A percentile compares a stretch with the other conserved stretches of the same genome.
phyloP scores from a whole-genome alignment of 306 rosid genomes.

The Acacia acuminata region DNA sequence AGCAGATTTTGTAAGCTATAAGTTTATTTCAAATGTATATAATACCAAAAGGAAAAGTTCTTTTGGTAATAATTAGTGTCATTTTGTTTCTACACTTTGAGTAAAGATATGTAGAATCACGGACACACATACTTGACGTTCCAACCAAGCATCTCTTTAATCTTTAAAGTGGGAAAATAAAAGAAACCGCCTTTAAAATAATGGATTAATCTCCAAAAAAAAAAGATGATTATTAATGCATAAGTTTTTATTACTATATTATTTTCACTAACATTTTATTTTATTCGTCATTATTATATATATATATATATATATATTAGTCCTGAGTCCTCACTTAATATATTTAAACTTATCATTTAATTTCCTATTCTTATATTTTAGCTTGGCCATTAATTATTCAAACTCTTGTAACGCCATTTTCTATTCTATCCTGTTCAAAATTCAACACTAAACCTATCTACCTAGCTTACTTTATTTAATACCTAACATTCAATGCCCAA shows the following conservation, averaged over 20 bases:
- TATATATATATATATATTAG: neutral
- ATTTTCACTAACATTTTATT: neutral
- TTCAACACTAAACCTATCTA: neutral
- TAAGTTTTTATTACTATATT: neutral
- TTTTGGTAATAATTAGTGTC: neutral
- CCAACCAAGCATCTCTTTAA: neutral
- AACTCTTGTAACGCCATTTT: neutral
- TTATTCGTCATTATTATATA: neutral
- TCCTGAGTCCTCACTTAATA: neutral
- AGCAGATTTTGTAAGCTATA: neutral
- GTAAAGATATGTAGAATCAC: neutral
- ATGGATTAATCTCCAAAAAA: neutral
- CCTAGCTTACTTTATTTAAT: neutral
- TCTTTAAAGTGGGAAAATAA: neutral
- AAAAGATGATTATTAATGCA: neutral
- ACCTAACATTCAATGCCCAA: neutral
- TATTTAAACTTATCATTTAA: neutral
- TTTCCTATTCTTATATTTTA: neutral
- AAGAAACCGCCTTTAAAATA: neutral
- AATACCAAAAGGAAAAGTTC: neutral
- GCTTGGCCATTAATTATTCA: neutral
- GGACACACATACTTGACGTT: neutral
- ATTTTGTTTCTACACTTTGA: conserved; percentile 5
- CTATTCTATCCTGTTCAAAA: neutral
- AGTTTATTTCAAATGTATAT: neutral